Conservation (phyloP, 306 rosid species). For the Sicyos edulis region DNA sequence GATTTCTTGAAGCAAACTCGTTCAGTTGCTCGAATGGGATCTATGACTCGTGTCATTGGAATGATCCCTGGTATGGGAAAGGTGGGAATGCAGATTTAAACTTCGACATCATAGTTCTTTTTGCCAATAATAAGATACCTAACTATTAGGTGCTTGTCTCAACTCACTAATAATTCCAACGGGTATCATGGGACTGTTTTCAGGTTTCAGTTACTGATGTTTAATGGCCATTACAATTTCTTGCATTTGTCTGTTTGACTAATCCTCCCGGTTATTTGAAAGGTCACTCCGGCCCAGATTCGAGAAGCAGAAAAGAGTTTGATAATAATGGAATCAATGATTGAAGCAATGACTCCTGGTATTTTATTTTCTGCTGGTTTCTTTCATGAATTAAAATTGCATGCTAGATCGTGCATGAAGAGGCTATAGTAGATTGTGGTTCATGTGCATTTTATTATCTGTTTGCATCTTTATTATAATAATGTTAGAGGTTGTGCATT, state of each 20-base stretch:
- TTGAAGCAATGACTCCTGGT: conserved; percentile 98
- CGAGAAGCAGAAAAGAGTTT: conserved; percentile 96
- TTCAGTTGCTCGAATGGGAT: conserved; percentile 89
- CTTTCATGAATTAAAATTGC: conserved; percentile 2
- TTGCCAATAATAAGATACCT: not conserved
- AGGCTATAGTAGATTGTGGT: not conserved
- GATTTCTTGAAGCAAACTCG: conserved; percentile 97
- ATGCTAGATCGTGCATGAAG: conserved; percentile 2
- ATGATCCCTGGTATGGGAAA: conserved; percentile 99
- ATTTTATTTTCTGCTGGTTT: conserved; percentile 18
- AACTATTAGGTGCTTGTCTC: not conserved
- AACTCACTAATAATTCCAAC: not conserved
- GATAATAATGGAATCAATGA: conserved; percentile 84
- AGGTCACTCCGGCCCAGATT: conserved; percentile 97
- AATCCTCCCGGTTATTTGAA: conserved; percentile 25
- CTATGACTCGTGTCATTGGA: conserved; percentile 91
- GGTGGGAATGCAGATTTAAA: conserved; percentile 33
- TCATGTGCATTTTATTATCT: not conserved
- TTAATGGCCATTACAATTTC: conserved; percentile 17
- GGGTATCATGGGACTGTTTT: not conserved
- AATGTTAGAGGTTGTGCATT: not conserved
- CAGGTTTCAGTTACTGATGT: not conserved
- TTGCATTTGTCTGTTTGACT: conserved; percentile 8
- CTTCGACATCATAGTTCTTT: not conserved
- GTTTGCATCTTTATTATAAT: not conserved